These are phyloP conservation scores for Cicer cuneatum DNA, from an alignment of 306 rosid species.

Conservation along the genomic window DNA sequence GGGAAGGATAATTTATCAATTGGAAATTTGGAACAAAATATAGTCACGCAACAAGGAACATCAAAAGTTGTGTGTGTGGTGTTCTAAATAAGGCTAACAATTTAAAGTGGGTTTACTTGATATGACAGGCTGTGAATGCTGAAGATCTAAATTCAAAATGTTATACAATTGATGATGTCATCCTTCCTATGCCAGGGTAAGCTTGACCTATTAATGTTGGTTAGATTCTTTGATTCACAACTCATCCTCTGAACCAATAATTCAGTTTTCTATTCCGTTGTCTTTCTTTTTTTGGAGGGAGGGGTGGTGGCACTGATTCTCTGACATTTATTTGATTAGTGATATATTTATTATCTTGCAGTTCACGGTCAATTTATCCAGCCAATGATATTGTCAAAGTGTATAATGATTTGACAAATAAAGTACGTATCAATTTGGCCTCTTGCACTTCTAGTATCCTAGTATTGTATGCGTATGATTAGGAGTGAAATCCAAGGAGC, in stretches of 20 bases:
- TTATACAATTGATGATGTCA: conserved; percentile 76
- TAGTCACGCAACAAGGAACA: neutral
- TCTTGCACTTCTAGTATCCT: conserved; percentile 18
- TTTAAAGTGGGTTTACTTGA: conserved; percentile 26
- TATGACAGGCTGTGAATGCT: conserved; percentile 69
- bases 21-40: neutral
- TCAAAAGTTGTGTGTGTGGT: conserved; percentile 7
- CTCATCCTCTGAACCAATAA: conserved; percentile 14
- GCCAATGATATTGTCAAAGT: conserved; percentile 69
- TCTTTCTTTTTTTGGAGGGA: neutral
- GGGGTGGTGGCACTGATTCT: neutral
- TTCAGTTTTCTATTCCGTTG: neutral
- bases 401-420: conserved; percentile 81
- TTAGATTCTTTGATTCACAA: conserved; percentile 31
- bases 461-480: conserved; percentile 32
- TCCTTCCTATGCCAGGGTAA: conserved; percentile 99
- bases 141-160: conserved; percentile 70
- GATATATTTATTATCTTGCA: conserved; percentile 51
- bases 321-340: conserved; percentile 30
- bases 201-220: conserved; percentile 38
- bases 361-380: conserved; percentile 80
- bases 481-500: conserved; percentile 20
- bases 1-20: neutral
- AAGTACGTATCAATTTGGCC: conserved; percentile 56
- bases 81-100: conserved; percentile 20